phyloP scores from a whole-genome alignment of 148 eudicot genomes.

The Nepenthes gracilis region DNA sequence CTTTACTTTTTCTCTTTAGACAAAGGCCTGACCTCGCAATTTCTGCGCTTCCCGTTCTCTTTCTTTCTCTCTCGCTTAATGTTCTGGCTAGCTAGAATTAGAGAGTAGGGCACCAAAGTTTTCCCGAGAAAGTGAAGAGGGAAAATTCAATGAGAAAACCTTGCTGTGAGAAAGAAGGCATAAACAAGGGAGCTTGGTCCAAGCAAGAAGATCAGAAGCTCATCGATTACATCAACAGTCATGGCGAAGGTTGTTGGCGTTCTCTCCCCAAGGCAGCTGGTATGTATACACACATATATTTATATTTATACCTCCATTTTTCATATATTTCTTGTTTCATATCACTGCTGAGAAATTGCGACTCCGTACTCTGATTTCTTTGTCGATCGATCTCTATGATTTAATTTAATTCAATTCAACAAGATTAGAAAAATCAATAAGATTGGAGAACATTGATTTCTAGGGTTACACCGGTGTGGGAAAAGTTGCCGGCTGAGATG shows the following conservation, averaged over 20 bases:
- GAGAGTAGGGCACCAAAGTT: neutral
- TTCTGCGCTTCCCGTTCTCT: too few species aligned
- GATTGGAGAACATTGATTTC: neutral
- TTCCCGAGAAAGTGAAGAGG: neutral
- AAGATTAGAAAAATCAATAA: too few species aligned
- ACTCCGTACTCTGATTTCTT: too few species aligned
- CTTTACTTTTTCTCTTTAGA: neutral
- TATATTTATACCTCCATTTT: too few species aligned
- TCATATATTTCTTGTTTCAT: too few species aligned
- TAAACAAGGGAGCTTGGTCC: constrained; percentile 37
- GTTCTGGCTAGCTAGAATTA: too few species aligned
- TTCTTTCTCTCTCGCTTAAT: too few species aligned
- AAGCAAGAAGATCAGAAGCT: constrained; percentile 42
- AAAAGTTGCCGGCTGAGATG: constrained; percentile 38
- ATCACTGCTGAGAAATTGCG: too few species aligned
- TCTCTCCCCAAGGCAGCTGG: constrained; percentile 37
- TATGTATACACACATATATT: neutral
- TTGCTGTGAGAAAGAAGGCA: constrained; percentile 24
- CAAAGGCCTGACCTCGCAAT: too few species aligned
- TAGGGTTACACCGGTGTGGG: constrained; percentile 35
- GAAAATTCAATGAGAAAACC: constrained; percentile 25
- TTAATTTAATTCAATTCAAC: too few species aligned
- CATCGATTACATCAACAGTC: constrained; percentile 20
- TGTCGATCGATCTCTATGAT: too few species aligned
- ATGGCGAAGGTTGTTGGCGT: constrained; percentile 39